Base-by-base conservation (phyloP, 768 basidiomycete genomes). In the Russula ochroleuca region DNA sequence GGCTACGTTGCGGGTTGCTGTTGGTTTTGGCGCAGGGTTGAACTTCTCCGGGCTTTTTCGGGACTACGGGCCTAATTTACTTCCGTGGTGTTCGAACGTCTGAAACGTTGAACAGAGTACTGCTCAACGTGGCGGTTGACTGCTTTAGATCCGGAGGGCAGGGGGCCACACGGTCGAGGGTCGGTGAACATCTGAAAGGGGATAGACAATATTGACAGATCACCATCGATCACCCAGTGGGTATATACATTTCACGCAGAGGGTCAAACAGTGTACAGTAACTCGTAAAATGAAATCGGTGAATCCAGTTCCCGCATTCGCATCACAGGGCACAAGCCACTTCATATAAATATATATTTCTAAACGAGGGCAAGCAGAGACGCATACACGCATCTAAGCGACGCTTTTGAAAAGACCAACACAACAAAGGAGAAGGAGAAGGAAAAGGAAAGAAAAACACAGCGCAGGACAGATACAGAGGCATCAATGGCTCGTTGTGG, bases 321-420 rank as follows among this genome's bases (percentile, higher is more conserved):
- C 17, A 40, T 31, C 28, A 33, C 10, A 10, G 43, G n/a, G 10
- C 28, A 28, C 5, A n/a, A 8, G 17, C 49, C 21, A 25, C 28
- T 56, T 57, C 40, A 63, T 35, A 52, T 23, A 40, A 33, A 41
- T 38, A 50, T 40, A 25, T 52, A 25, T 43, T 51, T 49, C 21
- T 35, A 7, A 48, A 59, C 10, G 33, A 53, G 21, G 43, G 33
- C 25, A 23, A 50, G 37, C 58, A n/a, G 33, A 47, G 43, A 48
- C 49, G 38, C 40, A 61, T 64, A 64, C 59, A 61, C 23, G 40
- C 53, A 56, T 51, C 57, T n/a, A 59, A 19, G 7, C 40, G 57
- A 59, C 47, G 57, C 51, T 64, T 64, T 64, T 59, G 15, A 54
- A 25, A 31, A 38, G n/a, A 38, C 35, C 35, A 19, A 8, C 5